Evolutionary conservation across 2,329 filamentous ascomycete species (phyloP).

Genomic region (Fusarium bulbicola): DNA sequence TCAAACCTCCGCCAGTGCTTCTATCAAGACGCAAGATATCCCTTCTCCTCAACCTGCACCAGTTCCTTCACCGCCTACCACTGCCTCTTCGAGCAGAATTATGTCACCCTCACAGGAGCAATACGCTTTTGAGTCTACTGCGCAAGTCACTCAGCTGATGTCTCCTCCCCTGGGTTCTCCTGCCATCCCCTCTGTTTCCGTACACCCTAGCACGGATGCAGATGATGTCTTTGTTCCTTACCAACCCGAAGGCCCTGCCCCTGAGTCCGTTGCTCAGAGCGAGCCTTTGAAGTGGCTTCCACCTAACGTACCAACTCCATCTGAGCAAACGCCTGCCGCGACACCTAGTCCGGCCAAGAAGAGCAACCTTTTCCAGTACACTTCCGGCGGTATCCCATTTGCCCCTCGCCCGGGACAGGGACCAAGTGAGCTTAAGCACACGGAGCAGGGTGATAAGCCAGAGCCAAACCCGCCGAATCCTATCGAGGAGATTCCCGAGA

Average conservation of each 20-base stretch:
- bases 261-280: constrained; percentile 49
- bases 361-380: constrained; percentile 49
- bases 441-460: background rate
- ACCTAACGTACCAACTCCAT: constrained; percentile 54
- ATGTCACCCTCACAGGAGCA: constrained; percentile 39
- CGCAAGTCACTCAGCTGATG: constrained; percentile 36
- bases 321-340: constrained; percentile 45
- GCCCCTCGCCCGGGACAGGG: constrained; percentile 44
- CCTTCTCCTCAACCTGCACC: constrained; percentile 26
- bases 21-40: background rate
- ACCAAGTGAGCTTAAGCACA: background rate
- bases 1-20: background rate
- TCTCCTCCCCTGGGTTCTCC: constrained; percentile 46
- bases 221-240: constrained; percentile 62
- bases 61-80: constrained; percentile 34
- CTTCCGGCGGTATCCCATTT: constrained; percentile 59
- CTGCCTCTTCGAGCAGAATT: constrained; percentile 38
- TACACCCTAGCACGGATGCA: constrained; percentile 39
- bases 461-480: background rate
- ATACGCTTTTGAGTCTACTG: constrained; percentile 29
- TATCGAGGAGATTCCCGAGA: constrained; percentile 8
- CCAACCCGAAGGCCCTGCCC: constrained; percentile 62
- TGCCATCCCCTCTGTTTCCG: constrained; percentile 38
- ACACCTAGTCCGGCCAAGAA: constrained; percentile 51
- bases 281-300: constrained; percentile 62